These are phyloP conservation scores for Oropetium thomaeum DNA, from an alignment of 176 grass and related monocot species.

Conservation along the genomic window DNA sequence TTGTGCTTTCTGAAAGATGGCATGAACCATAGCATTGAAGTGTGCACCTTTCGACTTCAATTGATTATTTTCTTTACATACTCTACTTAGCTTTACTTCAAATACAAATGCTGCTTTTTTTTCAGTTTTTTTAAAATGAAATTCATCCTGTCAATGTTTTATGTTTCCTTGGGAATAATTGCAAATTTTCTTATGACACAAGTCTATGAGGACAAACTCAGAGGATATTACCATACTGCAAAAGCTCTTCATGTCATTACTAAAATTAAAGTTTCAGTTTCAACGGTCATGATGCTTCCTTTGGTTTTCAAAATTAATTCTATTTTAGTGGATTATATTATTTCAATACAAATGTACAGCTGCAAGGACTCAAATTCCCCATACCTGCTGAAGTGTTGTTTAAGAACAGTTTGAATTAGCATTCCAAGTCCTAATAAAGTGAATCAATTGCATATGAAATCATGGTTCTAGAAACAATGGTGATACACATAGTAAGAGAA, in stretches of 20 bases:
- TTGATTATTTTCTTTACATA: slow-evolving; percentile 19
- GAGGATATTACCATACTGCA: background rate
- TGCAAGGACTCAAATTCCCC: background rate
- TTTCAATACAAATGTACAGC: background rate
- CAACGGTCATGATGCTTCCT: background rate
- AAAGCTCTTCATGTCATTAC: background rate
- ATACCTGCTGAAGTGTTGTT: background rate
- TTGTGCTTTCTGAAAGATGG: slow-evolving; percentile 78
- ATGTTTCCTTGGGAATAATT: background rate
- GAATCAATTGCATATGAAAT: background rate
- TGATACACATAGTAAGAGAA: background rate
- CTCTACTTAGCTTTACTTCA: background rate
- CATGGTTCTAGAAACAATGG: background rate
- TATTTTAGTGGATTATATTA: background rate
- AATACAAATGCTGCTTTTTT: background rate
- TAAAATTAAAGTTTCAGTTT: background rate
- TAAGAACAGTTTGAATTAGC: background rate
- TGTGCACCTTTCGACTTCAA: slow-evolving; percentile 36
- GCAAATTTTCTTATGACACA: slow-evolving; percentile 9
- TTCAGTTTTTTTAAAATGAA: background rate
- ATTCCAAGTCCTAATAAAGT: background rate
- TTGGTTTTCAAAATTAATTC: background rate
- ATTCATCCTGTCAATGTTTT: slow-evolving; percentile 3
- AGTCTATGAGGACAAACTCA: slow-evolving; percentile 1
- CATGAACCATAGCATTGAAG: slow-evolving; percentile 53